Conservation (phyloP, 2,329 filamentous ascomycete species). For the Colletotrichum brevisporum region DNA sequence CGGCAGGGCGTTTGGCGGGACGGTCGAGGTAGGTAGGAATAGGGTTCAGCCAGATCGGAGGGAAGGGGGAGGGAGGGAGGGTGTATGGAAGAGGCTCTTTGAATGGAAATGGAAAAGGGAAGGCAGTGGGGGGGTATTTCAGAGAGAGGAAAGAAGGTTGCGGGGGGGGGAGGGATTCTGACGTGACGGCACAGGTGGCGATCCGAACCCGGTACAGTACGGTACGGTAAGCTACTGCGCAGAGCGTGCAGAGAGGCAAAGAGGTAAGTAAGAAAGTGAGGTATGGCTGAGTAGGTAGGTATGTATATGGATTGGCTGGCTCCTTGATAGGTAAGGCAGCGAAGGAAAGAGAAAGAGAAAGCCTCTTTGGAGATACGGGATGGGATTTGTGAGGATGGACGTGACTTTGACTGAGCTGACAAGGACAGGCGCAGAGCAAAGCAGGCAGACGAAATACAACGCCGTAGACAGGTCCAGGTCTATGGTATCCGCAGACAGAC, state of each 20-base stretch:
- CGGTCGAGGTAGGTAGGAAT: constrained; percentile 15
- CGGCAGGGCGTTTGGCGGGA: constrained; percentile 23
- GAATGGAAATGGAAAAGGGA: constrained; percentile 25
- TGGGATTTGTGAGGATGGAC: constrained; percentile 16
- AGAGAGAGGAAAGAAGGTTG: constrained; percentile 40
- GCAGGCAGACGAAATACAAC: background rate
- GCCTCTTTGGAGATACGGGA: constrained; percentile 16
- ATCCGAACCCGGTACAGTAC: constrained; percentile 33
- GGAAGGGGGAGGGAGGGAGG: constrained; percentile 36
- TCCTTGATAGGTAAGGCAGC: background rate
- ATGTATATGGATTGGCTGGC: constrained; percentile 5
- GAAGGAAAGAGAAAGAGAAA: background rate
- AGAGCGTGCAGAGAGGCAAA: no score
- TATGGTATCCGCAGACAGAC: no score
- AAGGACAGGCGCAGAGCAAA: constrained; percentile 3
- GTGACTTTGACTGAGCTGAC: constrained; percentile 32
- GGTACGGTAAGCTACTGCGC: no score
- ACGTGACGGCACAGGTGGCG: constrained; percentile 40
- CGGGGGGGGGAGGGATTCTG: constrained; percentile 36
- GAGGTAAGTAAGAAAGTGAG: constrained; percentile 2
- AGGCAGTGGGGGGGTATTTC: constrained; percentile 39
- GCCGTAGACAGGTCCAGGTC: no score
- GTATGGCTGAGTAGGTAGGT: background rate
- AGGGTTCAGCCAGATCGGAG: constrained; percentile 39
- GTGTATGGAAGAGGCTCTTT: constrained; percentile 38